Percentiles rank a stretch among this genome's conserved stretches.
Evolutionary conservation across 1,284 basidiomycete genomes (phyloP).

Genomic region (Exobasidium cylindrosporum): DNA sequence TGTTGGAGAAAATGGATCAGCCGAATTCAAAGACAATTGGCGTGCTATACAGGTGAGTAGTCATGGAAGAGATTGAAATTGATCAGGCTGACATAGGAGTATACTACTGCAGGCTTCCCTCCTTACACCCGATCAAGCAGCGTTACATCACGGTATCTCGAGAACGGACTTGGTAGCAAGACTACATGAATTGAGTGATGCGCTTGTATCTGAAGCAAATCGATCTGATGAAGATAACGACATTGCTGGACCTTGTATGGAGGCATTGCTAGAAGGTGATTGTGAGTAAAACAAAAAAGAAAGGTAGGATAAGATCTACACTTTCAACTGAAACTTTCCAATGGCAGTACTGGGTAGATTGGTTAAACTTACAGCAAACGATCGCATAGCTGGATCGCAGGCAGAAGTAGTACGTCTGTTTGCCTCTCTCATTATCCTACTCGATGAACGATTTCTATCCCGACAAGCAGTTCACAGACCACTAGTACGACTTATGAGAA

Average conservation of each 20-base stretch:
- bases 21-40: conserved; percentile 3
- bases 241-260: conserved; percentile 70
- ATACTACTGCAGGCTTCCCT: conserved; percentile 1
- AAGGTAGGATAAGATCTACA: conserved; percentile 64
- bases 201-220: conserved; percentile 79
- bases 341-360: conserved; percentile 35
- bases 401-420: conserved; percentile 49
- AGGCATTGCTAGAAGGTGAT: conserved; percentile 82
- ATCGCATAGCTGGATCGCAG: conserved; percentile 46
- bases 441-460: conserved; percentile 51
- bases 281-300: conserved; percentile 70
- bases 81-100: too few species aligned
- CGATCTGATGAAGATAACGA: conserved; percentile 69
- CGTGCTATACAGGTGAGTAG: neutral
- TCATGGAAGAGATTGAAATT: too few species aligned
- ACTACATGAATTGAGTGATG: conserved; percentile 78
- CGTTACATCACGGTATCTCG: conserved; percentile 73
- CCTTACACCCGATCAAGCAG: conserved; percentile 18
- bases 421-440: conserved; percentile 47
- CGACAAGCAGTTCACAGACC: conserved; percentile 66
- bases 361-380: conserved; percentile 42
- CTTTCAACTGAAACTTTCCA: neutral
- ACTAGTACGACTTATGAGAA: conserved; percentile 76
- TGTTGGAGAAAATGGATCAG: neutral
- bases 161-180: conserved; percentile 75